Evolutionary conservation across 768 basidiomycete species (phyloP).

Genomic region (Lyophyllum shimeji): DNA sequence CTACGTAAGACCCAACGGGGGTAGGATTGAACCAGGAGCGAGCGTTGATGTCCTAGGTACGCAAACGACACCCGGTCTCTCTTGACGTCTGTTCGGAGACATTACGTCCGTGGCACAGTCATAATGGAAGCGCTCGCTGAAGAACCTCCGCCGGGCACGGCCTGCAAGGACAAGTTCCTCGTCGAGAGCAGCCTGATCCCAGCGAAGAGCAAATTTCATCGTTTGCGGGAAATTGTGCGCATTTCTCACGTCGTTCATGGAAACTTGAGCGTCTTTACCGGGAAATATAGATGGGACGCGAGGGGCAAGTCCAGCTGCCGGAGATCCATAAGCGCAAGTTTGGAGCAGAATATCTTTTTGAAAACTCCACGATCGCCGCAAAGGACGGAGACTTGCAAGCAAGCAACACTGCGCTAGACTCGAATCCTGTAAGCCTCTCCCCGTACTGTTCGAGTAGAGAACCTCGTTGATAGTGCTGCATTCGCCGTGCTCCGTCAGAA

Average conservation of each 20-base stretch:
- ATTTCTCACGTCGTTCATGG: neutral
- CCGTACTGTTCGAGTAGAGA: neutral
- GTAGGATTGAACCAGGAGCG: slow-evolving; percentile 1
- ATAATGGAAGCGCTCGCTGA: neutral
- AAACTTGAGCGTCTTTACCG: neutral
- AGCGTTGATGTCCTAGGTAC: neutral
- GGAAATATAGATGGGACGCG: neutral
- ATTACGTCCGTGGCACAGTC: neutral
- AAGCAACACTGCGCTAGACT: neutral
- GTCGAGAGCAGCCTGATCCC: slow-evolving; percentile 3
- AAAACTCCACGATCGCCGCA: neutral
- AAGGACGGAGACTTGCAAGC: neutral
- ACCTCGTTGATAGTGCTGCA: neutral
- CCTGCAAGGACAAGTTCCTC: neutral
- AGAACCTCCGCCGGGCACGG: neutral
- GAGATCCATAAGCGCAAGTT: neutral
- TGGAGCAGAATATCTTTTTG: neutral
- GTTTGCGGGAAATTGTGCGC: neutral
- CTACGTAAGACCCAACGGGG: neutral
- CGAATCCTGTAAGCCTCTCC: neutral
- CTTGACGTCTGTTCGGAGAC: too few species aligned
- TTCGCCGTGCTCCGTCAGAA: neutral
- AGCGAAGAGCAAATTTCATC: neutral
- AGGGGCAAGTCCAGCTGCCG: neutral
- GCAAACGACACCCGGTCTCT: neutral